These are phyloP conservation scores for Hypoxylon lenormandii DNA, from an alignment of 495 filamentous ascomycete species.

Conservation along the genomic window DNA sequence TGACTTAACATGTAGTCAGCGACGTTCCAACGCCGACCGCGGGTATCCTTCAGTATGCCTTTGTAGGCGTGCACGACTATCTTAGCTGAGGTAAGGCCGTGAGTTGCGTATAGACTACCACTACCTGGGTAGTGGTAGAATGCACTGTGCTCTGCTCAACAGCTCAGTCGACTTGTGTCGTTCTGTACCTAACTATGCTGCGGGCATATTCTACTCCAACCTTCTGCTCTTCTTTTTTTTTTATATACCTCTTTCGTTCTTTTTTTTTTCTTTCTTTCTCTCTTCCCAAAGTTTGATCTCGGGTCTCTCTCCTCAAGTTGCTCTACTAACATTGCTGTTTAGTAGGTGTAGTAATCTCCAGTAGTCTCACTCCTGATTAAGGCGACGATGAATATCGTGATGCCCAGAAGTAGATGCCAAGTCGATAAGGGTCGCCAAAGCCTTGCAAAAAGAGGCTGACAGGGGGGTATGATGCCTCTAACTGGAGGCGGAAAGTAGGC, in stretches of 20 bases:
- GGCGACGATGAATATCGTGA: slow-evolving; percentile 4
- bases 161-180: slow-evolving; percentile 17
- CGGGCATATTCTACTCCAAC: not conserved
- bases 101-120: slow-evolving; percentile 18
- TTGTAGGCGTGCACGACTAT: slow-evolving; percentile 3
- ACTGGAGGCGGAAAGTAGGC: slow-evolving; percentile 17
- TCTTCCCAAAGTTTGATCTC: slow-evolving; percentile 17
- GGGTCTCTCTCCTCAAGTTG: slow-evolving; percentile 7
- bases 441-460: slow-evolving; percentile 8
- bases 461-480: slow-evolving; percentile 23
- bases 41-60: slow-evolving; percentile 14
- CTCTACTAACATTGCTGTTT: slow-evolving; percentile 18
- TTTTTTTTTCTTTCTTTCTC: slow-evolving; percentile 13
- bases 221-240: slow-evolving; percentile 8
- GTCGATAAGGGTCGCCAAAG: slow-evolving; percentile 12
- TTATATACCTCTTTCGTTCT: slow-evolving; percentile 11
- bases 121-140: slow-evolving; percentile 4
- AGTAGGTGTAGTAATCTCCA: slow-evolving; percentile 22
- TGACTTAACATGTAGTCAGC: slow-evolving; percentile 18
- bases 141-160: slow-evolving; percentile 6
- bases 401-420: slow-evolving; percentile 13
- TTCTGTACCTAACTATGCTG: slow-evolving; percentile 19
- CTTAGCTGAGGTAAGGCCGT: not conserved
- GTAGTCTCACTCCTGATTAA: slow-evolving; percentile 14
- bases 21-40: slow-evolving; percentile 15